Base-by-base conservation (phyloP, 2,329 filamentous ascomycete species). In the Lasiodiplodia theobromae region DNA sequence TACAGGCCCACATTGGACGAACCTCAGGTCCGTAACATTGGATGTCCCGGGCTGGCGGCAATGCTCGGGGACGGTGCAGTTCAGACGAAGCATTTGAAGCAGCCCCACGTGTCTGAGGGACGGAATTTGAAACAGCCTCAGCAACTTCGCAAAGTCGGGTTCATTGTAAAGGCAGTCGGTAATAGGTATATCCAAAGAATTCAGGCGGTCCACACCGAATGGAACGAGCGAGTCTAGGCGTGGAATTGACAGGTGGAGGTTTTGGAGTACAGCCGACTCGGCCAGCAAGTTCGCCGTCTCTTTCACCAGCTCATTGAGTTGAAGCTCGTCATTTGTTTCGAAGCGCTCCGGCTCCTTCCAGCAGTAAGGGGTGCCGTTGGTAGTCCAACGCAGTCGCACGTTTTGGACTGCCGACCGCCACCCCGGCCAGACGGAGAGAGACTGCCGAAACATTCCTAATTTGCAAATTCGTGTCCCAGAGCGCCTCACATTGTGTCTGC, bases 281-380 rank as follows among this genome's bases (percentile, higher is more conserved):
- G 62, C 47, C 7, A 65, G 62, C 28, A 65, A 47, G 8, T 38
- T 54, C 23, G 62, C 62, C 12, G 51, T 65, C 7, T 65, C 49
- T 8, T 6, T 21, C 16, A 65, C 37, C 21, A 65, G 49, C 18
- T 54, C 34, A 28, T 65, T 44, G 16, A 52, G 47, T 18, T 18
- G 62, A 6, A 23, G 10, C 11, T 65, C 62, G 18, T 18, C 40
- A 11, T 14, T 49, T 3, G 12, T 65, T 23, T 38, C 47, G 12
- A 14, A n/a, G n/a, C 62, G 62, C 3, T 49, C 25, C 11, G 58
- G 58, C 25, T 63, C 58, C 16, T 25, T 34, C 58, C 58, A 63
- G 40, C 40, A 28, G 25, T 51, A 28, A 18, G 40, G 23, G 2
- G 40, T 25, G 16, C 25, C 51, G 49, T 65, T 65, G 62, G 38